Evolutionary conservation across 495 filamentous ascomycete species (phyloP).

Genomic region (Parathielavia appendiculata): DNA sequence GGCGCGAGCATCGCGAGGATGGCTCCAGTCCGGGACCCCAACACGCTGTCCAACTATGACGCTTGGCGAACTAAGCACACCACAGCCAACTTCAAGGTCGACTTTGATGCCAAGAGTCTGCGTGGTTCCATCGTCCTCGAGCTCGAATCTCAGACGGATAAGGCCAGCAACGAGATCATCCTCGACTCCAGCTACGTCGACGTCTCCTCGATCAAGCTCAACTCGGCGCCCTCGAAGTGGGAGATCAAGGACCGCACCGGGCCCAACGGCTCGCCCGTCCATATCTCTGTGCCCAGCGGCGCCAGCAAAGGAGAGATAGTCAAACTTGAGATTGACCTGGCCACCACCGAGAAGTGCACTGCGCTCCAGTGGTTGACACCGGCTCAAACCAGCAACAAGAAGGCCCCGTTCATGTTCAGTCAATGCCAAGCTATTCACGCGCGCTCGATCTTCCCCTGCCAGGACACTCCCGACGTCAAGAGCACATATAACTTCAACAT

Average conservation of each 20-base stretch:
- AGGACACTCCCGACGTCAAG: conserved; percentile 95
- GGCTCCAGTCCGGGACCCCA: conserved; percentile 69
- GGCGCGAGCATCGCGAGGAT: conserved; percentile 40
- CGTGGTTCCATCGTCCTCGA: conserved; percentile 68
- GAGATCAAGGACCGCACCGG: conserved; percentile 60
- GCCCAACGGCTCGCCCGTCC: conserved; percentile 75
- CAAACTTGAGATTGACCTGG: conserved; percentile 53
- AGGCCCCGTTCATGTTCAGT: conserved; percentile 94
- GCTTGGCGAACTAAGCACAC: conserved; percentile 77
- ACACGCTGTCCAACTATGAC: conserved; percentile 87
- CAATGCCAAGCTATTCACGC: conserved; percentile 97
- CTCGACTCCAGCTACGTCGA: conserved; percentile 82
- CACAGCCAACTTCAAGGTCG: conserved; percentile 68
- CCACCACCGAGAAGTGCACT: conserved; percentile 81
- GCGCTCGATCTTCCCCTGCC: conserved; percentile 88
- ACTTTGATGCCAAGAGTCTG: conserved; percentile 71
- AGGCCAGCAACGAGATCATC: conserved; percentile 65
- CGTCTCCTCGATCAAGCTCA: conserved; percentile 60
- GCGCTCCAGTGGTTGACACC: conserved; percentile 91
- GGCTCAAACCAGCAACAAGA: conserved; percentile 86
- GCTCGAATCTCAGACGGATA: conserved; percentile 65
- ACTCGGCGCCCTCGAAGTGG: conserved; percentile 56
- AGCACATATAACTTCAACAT: conserved; percentile 84
- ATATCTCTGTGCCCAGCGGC: conserved; percentile 60
- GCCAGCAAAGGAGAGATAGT: conserved; percentile 57